Percentiles rank a stretch among this genome's conserved stretches.
Evolutionary conservation across 768 basidiomycete species (phyloP).

Genomic region (Clitopilus passeckerianus): DNA sequence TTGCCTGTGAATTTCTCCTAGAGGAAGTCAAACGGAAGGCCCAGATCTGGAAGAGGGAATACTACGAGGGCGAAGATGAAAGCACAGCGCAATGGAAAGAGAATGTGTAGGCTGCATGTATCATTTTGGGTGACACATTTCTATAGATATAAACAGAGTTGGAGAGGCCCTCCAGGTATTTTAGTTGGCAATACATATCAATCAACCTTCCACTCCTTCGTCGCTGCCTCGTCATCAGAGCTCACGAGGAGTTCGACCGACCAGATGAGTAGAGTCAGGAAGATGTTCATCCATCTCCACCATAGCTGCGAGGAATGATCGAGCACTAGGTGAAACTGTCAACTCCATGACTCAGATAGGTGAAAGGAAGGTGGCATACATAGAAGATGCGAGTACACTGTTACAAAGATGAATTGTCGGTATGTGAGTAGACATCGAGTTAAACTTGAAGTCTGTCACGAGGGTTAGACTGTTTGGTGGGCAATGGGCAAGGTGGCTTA

Average conservation of each 20-base stretch:
- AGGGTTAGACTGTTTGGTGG: background rate
- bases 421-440: constrained; percentile 76
- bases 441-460: constrained; percentile 65
- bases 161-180: background rate
- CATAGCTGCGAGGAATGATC: constrained; percentile 90
- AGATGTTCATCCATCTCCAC: constrained; percentile 92
- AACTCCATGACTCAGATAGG: background rate
- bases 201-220: constrained; percentile 79
- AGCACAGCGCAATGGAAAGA: constrained; percentile 67
- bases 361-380: constrained; percentile 44
- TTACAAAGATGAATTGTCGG: constrained; percentile 78
- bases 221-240: constrained; percentile 60
- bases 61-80: constrained; percentile 67
- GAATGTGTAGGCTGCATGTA: constrained; percentile 26
- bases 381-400: constrained; percentile 83
- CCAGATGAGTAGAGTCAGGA: constrained; percentile 83
- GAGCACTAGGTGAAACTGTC: constrained; percentile 47
- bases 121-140: background rate
- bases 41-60: constrained; percentile 92
- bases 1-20: constrained; percentile 76
- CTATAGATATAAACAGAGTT: background rate
- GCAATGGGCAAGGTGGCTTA: constrained; percentile 24
- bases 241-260: constrained; percentile 76
- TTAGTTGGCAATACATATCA: constrained; percentile 19
- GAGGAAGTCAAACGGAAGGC: constrained; percentile 80